Base-by-base conservation (phyloP, 805 yeast genomes). In the Naumovozyma castellii region DNA sequence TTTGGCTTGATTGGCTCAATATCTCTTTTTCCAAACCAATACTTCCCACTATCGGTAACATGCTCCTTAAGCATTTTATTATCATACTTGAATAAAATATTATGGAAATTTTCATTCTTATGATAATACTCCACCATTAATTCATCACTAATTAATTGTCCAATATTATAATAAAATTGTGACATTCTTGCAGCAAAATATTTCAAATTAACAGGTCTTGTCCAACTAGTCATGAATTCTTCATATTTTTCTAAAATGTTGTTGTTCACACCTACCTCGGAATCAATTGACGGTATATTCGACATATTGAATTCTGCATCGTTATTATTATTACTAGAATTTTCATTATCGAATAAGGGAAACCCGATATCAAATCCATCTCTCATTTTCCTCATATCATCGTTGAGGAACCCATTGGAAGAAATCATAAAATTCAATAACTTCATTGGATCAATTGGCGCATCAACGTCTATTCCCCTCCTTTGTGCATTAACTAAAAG, bases 21-120 rank as follows among this genome's bases (percentile, higher is more conserved):
- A 3, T 53, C 55, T 35, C 82, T 59, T 25, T 57, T 48, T 0
- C 87, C 87, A 48, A 65, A 63, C 87, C 87, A 81, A 45, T 77
- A 72, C 18, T 52, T 51, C 38, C 72, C 47, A 2, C 76, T 65
- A 9, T 54, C 46, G 0, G 45, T 34, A 2, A 72, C 53, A 5
- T 62, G 54, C 2, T 46, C 28, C 1, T 59, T 44, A 2, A 75
- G 49, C 10, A 44, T 50, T 0, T 45, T 37, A 4, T 53, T 49
- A 36, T 68, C 62, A 49, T 66, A 76, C 3, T 55, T 41, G 39
- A 72, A 72, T 6, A 51, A 35, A 0, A 65, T 51, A 15, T 67
- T 67, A 18, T 65, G 59, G 47, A 78, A 73, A 3, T 69, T 64
- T 16, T 44, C 54, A 5, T 59, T 64, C 30, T 66, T 60, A 47